Conservation (phyloP, 495 filamentous ascomycete genomes). For the Penicillium pulvis region DNA sequence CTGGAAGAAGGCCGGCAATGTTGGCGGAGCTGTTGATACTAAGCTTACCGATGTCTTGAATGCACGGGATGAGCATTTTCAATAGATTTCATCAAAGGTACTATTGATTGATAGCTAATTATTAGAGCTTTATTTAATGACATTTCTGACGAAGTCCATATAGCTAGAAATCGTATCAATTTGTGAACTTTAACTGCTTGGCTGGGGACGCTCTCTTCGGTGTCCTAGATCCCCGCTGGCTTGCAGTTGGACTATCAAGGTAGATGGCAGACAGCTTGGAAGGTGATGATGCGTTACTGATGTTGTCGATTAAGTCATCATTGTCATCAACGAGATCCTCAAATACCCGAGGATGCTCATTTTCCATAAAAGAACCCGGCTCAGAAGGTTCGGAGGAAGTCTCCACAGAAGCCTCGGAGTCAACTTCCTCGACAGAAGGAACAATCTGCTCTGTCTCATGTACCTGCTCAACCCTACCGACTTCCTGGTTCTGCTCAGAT, state of each 20-base stretch:
- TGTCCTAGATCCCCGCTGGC: slow-evolving; percentile 5
- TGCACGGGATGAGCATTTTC: slow-evolving; percentile 39
- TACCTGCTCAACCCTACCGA: not conserved
- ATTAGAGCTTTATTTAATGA: not conserved
- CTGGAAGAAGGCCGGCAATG: slow-evolving; percentile 78
- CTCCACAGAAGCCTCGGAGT: not conserved
- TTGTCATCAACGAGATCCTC: slow-evolving; percentile 11
- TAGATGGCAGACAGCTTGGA: slow-evolving; percentile 21
- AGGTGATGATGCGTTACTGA: slow-evolving; percentile 13
- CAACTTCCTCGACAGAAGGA: not conserved
- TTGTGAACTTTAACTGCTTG: slow-evolving; percentile 7
- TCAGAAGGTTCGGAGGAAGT: not conserved
- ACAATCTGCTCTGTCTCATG: not conserved
- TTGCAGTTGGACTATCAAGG: slow-evolving; percentile 17
- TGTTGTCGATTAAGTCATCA: slow-evolving; percentile 7
- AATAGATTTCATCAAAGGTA: slow-evolving; percentile 18
- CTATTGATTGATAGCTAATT: slow-evolving; percentile 7
- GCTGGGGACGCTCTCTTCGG: slow-evolving; percentile 13
- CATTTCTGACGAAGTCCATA: not conserved
- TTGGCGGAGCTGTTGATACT: slow-evolving; percentile 59
- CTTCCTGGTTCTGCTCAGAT: not conserved
- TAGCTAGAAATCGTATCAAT: not conserved
- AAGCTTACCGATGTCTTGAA: slow-evolving; percentile 55
- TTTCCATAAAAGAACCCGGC: not conserved
- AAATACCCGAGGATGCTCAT: not conserved